These are phyloP conservation scores for Candida mattraensis DNA, from an alignment of 805 yeast genomes.

Conservation along the genomic window DNA sequence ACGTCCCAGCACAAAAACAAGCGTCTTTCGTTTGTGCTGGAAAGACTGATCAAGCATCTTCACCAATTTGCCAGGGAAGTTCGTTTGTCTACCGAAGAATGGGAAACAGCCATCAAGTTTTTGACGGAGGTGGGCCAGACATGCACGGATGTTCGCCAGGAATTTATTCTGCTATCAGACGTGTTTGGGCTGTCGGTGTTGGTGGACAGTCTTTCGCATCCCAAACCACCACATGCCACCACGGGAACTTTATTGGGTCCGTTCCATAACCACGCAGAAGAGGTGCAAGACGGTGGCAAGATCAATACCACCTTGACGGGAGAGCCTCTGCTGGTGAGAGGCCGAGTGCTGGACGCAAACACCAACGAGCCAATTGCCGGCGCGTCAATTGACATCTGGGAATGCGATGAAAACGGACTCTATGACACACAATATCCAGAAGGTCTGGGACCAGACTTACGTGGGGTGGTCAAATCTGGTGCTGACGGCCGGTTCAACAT, in stretches of 20 bases:
- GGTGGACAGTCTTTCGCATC: constrained; percentile 12
- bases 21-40: constrained; percentile 5
- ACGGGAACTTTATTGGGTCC: constrained; percentile 11
- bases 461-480: constrained; percentile 8
- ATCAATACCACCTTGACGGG: constrained; percentile 5
- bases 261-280: constrained; percentile 11
- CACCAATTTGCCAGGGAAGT: constrained; percentile 9
- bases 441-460: constrained; percentile 8
- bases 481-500: constrained; percentile 5
- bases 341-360: constrained; percentile 4
- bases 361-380: constrained; percentile 6
- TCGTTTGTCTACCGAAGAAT: constrained; percentile 12
- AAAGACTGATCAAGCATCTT: constrained; percentile 5
- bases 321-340: constrained; percentile 9
- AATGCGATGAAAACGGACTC: constrained; percentile 12
- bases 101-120: constrained; percentile 8
- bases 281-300: constrained; percentile 4
- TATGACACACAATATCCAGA: constrained; percentile 11
- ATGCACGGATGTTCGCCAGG: constrained; percentile 12
- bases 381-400: constrained; percentile 10
- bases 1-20: constrained; percentile 9
- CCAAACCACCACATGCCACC: constrained; percentile 8
- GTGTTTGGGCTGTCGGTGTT: constrained; percentile 10
- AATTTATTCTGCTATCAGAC: constrained; percentile 10
- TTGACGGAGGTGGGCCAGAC: constrained; percentile 11